Evolutionary conservation across 192 early-diverging fungal species (phyloP).

Genomic region (Gryganskiella cystojenkinii): DNA sequence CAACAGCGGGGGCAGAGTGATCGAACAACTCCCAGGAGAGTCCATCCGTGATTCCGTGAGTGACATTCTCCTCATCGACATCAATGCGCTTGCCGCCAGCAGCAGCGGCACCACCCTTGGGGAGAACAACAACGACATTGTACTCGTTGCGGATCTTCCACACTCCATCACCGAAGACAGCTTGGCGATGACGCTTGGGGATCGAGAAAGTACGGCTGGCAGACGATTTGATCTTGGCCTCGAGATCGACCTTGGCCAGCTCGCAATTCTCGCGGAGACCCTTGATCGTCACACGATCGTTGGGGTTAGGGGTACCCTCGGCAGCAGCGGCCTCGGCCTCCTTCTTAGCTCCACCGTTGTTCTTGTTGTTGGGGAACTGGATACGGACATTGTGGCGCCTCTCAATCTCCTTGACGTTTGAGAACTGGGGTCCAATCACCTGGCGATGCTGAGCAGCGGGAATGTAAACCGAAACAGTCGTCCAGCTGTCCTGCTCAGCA

Average conservation of each 20-base stretch:
- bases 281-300: slow-evolving; percentile 48
- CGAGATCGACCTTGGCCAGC: slow-evolving; percentile 54
- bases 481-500: slow-evolving; percentile 68
- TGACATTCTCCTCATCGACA: slow-evolving; percentile 49
- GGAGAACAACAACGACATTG: slow-evolving; percentile 66
- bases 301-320: slow-evolving; percentile 40
- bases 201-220: slow-evolving; percentile 63
- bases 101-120: slow-evolving; percentile 15
- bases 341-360: slow-evolving; percentile 59
- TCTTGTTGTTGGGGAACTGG: slow-evolving; percentile 70
- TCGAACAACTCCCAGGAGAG: slow-evolving; percentile 48
- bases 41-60: slow-evolving; percentile 42
- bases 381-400: slow-evolving; percentile 72
- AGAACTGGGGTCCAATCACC: slow-evolving; percentile 85
- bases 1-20: slow-evolving; percentile 18
- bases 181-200: slow-evolving; percentile 61
- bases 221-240: slow-evolving; percentile 63
- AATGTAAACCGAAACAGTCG: slow-evolving; percentile 67
- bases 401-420: slow-evolving; percentile 77
- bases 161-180: slow-evolving; percentile 63
- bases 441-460: slow-evolving; percentile 80
- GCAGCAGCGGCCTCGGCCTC: slow-evolving; percentile 60
- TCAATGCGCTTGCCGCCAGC: slow-evolving; percentile 55
- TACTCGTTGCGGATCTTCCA: slow-evolving; percentile 70
- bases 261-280: slow-evolving; percentile 42